phyloP scores from a whole-genome alignment of 306 rosid species.

The Notholithocarpus densiflorus region DNA sequence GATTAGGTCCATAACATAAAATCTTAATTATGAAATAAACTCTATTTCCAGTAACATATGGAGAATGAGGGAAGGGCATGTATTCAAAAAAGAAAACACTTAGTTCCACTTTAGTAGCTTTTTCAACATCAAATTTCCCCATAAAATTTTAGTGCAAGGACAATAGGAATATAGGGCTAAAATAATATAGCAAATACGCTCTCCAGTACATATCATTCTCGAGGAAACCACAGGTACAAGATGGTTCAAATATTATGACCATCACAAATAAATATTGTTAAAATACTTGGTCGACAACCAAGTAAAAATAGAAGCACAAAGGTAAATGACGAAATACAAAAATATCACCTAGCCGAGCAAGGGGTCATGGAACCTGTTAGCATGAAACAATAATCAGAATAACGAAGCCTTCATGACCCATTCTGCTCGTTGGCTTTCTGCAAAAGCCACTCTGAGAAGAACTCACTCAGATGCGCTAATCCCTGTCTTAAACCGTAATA shows the following conservation, averaged over 20 bases:
- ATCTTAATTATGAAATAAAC: no score
- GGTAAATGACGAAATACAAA: constrained; percentile 14
- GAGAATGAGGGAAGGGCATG: no score
- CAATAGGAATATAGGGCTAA: background rate
- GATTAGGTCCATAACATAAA: no score
- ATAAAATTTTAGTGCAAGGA: background rate
- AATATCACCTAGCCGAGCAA: constrained; percentile 18
- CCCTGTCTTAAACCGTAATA: constrained; percentile 18
- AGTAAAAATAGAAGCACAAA: constrained; percentile 7
- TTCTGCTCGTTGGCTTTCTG: constrained; percentile 15
- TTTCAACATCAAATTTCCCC: background rate
- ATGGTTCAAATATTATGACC: constrained; percentile 17
- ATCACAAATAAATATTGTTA: background rate
- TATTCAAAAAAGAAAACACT: no score
- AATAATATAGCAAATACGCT: background rate
- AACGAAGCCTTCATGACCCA: constrained; percentile 28
- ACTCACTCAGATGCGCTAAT: constrained; percentile 13
- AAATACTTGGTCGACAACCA: constrained; percentile 32
- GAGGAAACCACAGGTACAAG: constrained; percentile 14
- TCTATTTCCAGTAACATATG: no score
- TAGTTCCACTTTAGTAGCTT: background rate
- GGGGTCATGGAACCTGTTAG: constrained; percentile 17
- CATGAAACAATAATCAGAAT: constrained; percentile 26
- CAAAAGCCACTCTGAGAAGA: constrained; percentile 22
- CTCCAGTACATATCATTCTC: constrained; percentile 22